Percentiles rank a stretch among this genome's conserved stretches.
These are phyloP conservation scores for Physcia stellaris DNA, from an alignment of 495 filamentous ascomycete genomes.

Conservation along the genomic window DNA sequence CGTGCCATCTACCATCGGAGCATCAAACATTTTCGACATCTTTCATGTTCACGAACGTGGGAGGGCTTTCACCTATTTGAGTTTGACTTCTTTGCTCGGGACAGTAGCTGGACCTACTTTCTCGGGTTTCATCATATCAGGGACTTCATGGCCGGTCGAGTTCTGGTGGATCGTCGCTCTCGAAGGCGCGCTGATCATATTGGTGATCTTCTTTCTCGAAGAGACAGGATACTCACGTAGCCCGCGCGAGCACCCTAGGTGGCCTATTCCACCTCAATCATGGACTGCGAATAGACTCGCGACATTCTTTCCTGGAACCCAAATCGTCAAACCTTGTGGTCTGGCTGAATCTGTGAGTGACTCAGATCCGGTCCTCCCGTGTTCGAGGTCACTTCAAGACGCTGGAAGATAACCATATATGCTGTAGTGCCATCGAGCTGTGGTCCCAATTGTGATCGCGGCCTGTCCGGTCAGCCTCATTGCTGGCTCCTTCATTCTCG, in stretches of 20 bases:
- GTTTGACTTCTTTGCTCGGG: constrained; percentile 9
- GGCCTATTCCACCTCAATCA: too few relatives aligned
- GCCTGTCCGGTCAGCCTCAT: constrained; percentile 20
- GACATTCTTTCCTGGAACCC: too few relatives aligned
- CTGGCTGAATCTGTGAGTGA: too few relatives aligned
- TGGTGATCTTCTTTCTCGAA: constrained; percentile 2
- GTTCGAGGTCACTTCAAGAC: too few relatives aligned
- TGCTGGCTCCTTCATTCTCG: constrained; percentile 17
- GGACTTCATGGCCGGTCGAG: constrained; percentile 1
- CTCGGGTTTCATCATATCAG: constrained; percentile 2
- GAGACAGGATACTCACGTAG: too few relatives aligned
- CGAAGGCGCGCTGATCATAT: background rate
- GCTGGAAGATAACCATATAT: too few relatives aligned
- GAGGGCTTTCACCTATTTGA: constrained; percentile 22
- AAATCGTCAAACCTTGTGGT: too few relatives aligned
- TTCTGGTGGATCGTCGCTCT: constrained; percentile 6
- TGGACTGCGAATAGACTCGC: too few relatives aligned
- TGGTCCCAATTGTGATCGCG: constrained; percentile 24
- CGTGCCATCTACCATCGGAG: constrained; percentile 16
- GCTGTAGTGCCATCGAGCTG: too few relatives aligned
- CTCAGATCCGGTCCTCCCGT: too few relatives aligned
- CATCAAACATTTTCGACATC: constrained; percentile 17
- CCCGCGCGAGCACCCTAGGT: too few relatives aligned
- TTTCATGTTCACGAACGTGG: constrained; percentile 24
- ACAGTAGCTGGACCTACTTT: constrained; percentile 4